Base-by-base conservation (phyloP, 306 rosid species). In the Comarum palustre region DNA sequence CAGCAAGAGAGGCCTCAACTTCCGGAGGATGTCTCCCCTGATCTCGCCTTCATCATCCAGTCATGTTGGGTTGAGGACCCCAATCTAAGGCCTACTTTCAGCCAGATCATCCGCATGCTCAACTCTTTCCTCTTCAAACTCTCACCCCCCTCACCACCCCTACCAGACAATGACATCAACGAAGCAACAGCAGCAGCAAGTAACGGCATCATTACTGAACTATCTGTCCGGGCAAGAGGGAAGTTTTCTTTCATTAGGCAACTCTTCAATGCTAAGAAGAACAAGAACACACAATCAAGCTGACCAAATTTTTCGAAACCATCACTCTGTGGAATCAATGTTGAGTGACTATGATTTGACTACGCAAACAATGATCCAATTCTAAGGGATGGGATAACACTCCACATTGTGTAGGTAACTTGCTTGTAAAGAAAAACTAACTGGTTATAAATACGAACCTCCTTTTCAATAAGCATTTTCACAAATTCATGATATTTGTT, bases 31-130 rank as follows among this genome's bases (percentile, higher is more conserved):
- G 75, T 90, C 75, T 82, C 96, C 60, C 86, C 92, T 7, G 95
- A 92, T 60, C 88, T 92, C 14, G 90, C 91, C 46, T 92, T 85
- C 67, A 75, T 92, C 79, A 87, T 92, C 68, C 98, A 92, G 66
- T 90, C 98, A 29, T 90, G 98, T 74, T 92, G 98, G 98, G 98
- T 92, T 25, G 98, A 92, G 82, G 98, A 90, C 78, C 81, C 98
- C 24, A 86, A 90, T 84, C 8, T 87, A 87, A 82, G 98, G 86
- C 98, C 96, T 0, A 90, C 90, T 70, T 92, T 90, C 84, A 86
- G 86, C 85, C 96, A 85, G 81, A 92, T 92, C 79, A 81, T 86
- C 71, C 96, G 95, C 59, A 81, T 90, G 96, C 96, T 92, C 80
- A 88, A 92, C 20, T 82, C 78, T 2, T 86, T 84, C 82, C 86